Conservation (phyloP, 139 green algal species). For the Coelastrella sp. region DNA sequence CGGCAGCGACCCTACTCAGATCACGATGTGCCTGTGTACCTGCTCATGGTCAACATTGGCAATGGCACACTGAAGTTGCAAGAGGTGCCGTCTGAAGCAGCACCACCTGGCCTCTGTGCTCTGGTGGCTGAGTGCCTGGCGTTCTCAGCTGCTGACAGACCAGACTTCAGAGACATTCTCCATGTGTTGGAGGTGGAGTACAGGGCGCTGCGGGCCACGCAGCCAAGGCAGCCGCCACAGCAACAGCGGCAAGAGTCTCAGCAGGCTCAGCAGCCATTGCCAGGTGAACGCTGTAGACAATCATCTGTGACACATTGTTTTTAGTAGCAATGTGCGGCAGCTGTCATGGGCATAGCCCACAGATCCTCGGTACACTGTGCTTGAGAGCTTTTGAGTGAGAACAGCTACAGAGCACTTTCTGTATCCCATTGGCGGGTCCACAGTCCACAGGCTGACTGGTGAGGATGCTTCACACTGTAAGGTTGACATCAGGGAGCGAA, state of each 20-base stretch:
- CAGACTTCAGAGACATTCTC: slow-evolving; percentile 65
- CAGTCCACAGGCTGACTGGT: too few relatives aligned
- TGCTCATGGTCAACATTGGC: slow-evolving; percentile 64
- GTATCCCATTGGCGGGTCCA: too few relatives aligned
- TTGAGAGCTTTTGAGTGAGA: too few relatives aligned
- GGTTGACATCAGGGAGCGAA: too few relatives aligned
- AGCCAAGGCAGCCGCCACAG: not conserved
- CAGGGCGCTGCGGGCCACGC: slow-evolving; percentile 42
- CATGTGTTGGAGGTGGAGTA: slow-evolving; percentile 65
- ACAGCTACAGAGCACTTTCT: too few relatives aligned
- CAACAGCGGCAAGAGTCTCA: slow-evolving; percentile 12
- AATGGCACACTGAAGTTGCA: slow-evolving; percentile 57
- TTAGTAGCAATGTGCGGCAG: not conserved
- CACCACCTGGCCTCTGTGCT: slow-evolving; percentile 42
- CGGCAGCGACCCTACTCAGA: slow-evolving; percentile 64
- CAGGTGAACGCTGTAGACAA: not conserved
- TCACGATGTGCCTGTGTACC: slow-evolving; percentile 58
- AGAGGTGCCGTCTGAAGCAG: slow-evolving; percentile 40
- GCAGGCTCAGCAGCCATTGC: not conserved
- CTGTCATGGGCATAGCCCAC: not conserved
- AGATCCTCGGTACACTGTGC: not conserved
- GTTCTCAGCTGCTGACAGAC: slow-evolving; percentile 50
- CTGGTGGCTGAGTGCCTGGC: slow-evolving; percentile 59
- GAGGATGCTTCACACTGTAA: too few relatives aligned
- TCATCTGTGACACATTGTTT: not conserved